phyloP scores from a whole-genome alignment of 352 stramenopile genomes.

The Globisporangium camurandrum region DNA sequence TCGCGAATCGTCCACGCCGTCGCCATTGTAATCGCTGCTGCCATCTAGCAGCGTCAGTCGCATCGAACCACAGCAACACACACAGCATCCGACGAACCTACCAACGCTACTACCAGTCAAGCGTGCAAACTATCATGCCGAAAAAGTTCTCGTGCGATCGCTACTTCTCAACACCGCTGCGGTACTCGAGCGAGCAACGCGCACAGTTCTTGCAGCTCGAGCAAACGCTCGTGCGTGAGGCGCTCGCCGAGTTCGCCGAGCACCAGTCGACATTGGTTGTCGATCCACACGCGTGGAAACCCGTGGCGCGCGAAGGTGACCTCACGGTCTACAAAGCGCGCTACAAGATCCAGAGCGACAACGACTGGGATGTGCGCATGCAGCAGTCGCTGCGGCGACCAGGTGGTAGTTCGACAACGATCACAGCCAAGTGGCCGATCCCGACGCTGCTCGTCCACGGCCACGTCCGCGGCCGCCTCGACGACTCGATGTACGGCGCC shows the following conservation, averaged over 20 bases:
- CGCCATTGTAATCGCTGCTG: too few relatives aligned
- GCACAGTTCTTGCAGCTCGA: slow-evolving; percentile 19
- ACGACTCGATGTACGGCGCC: slow-evolving; percentile 15
- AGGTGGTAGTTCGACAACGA: background rate
- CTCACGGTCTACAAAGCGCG: slow-evolving; percentile 33
- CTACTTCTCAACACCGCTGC: slow-evolving; percentile 10
- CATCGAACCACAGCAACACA: too few relatives aligned
- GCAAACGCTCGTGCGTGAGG: slow-evolving; percentile 21
- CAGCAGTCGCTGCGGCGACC: slow-evolving; percentile 6
- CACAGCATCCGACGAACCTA: too few relatives aligned
- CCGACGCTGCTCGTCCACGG: slow-evolving; percentile 12
- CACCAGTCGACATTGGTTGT: slow-evolving; percentile 21
- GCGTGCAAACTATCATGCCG: too few relatives aligned
- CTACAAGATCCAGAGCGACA: background rate
- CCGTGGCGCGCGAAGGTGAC: slow-evolving; percentile 23
- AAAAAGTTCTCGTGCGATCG: slow-evolving; percentile 7
- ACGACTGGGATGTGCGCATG: background rate
- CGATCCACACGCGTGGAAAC: slow-evolving; percentile 24
- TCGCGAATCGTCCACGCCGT: too few relatives aligned
- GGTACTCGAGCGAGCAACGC: slow-evolving; percentile 18
- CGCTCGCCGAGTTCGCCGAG: slow-evolving; percentile 21
- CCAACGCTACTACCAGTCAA: too few relatives aligned
- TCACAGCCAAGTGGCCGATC: slow-evolving; percentile 9
- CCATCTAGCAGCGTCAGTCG: too few relatives aligned
- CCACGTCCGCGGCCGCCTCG: slow-evolving; percentile 3